phyloP scores from a whole-genome alignment of 1,284 basidiomycete genomes.

The Mycocalia duriaeana region DNA sequence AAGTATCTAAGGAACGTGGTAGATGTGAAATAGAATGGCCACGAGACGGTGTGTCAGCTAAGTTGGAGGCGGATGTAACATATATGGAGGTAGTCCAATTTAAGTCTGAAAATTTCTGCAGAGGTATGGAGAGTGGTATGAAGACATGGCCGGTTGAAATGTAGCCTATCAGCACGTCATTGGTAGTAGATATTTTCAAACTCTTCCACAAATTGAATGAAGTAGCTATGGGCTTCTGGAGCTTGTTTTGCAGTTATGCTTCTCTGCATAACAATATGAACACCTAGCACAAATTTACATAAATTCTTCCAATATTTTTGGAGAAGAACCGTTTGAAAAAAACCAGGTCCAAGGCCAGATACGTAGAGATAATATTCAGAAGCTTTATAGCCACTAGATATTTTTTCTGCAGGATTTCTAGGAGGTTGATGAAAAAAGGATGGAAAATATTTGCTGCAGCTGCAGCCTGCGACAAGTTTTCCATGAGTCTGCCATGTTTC shows the following conservation, averaged over 20 bases:
- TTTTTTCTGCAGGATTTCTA: slow-evolving; percentile 32
- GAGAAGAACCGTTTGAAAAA: slow-evolving; percentile 27
- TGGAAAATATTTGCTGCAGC: slow-evolving; percentile 20
- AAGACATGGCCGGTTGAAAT: slow-evolving; percentile 20
- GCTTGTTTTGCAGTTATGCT: slow-evolving; percentile 17
- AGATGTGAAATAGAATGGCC: slow-evolving; percentile 10
- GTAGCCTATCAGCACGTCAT: slow-evolving; percentile 16
- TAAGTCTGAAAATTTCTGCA: slow-evolving; percentile 11
- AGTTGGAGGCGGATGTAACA: slow-evolving; percentile 22
- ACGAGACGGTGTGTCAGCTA: slow-evolving; percentile 24
- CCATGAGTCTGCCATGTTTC: slow-evolving; percentile 33
- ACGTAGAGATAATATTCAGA: slow-evolving; percentile 31
- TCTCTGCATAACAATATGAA: slow-evolving; percentile 26
- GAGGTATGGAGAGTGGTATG: slow-evolving; percentile 21
- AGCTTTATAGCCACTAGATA: slow-evolving; percentile 36
- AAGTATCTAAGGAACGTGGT: slow-evolving; percentile 2
- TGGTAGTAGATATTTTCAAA: slow-evolving; percentile 27
- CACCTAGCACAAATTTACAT: slow-evolving; percentile 28
- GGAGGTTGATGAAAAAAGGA: slow-evolving; percentile 29
- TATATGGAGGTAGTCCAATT: slow-evolving; percentile 21
- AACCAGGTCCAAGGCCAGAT: slow-evolving; percentile 32
- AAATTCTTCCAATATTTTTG: slow-evolving; percentile 25
- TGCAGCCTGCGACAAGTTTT: slow-evolving; percentile 19
- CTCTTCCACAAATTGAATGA: slow-evolving; percentile 19
- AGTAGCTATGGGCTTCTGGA: slow-evolving; percentile 11